Evolutionary conservation across 306 rosid species (phyloP).

Genomic region (Clitoria ternatea): DNA sequence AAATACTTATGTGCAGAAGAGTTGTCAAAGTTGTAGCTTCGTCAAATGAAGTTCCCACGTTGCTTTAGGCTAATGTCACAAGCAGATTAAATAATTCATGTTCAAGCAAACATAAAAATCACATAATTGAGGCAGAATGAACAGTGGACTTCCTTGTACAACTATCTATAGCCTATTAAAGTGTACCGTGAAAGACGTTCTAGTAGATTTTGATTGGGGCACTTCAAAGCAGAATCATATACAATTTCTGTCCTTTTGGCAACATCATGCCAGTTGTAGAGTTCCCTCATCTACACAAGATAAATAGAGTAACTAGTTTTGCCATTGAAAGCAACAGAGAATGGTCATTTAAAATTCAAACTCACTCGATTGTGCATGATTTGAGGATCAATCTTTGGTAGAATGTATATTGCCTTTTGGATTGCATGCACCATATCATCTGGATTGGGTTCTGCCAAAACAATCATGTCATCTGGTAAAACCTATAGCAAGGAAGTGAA

Average conservation of each 20-base stretch:
- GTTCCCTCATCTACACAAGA: slow-evolving; percentile 50
- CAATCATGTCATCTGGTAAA: slow-evolving; percentile 81
- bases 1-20: not conserved
- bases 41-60: not conserved
- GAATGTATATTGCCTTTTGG: slow-evolving; percentile 54
- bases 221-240: slow-evolving; percentile 58
- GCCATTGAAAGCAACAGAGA: slow-evolving; percentile 13
- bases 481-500: slow-evolving; percentile 42
- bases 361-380: slow-evolving; percentile 75
- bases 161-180: not conserved
- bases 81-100: not conserved
- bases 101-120: not conserved
- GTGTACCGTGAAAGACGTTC: slow-evolving; percentile 59
- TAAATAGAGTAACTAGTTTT: not conserved
- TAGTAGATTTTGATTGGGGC: slow-evolving; percentile 53
- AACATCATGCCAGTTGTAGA: slow-evolving; percentile 84
- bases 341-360: slow-evolving; percentile 3
- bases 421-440: slow-evolving; percentile 69
- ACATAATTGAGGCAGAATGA: not conserved
- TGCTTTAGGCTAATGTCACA: not conserved
- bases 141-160: not conserved
- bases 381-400: slow-evolving; percentile 69
- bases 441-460: slow-evolving; percentile 77
- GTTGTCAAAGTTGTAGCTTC: not conserved
- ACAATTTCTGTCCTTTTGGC: slow-evolving; percentile 77